Conservation (phyloP, 495 filamentous ascomycete genomes). For the Hypoxylon trugodes region DNA sequence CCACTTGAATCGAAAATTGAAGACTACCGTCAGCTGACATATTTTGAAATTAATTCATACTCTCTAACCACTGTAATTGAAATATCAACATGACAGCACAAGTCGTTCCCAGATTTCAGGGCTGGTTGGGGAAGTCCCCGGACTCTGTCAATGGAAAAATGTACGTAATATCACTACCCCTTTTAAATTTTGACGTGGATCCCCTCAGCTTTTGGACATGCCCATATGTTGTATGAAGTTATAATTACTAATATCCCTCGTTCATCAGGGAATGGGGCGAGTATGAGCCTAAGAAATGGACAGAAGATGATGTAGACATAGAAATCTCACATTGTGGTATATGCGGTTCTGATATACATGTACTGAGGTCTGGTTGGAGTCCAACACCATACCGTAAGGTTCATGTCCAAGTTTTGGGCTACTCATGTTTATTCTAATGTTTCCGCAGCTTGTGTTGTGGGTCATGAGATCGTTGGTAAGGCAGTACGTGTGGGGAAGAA, state of each 20-base stretch:
- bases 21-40: no score
- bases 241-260: neutral
- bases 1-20: no score
- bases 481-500: conserved; percentile 74
- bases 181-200: neutral
- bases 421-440: conserved; percentile 2
- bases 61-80: neutral
- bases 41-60: no score
- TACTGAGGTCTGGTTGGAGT: conserved; percentile 74
- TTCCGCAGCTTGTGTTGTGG: conserved; percentile 40
- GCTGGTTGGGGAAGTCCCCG: conserved; percentile 78
- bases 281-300: conserved; percentile 81
- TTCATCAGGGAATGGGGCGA: conserved; percentile 60
- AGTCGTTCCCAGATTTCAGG: conserved; percentile 65
- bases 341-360: conserved; percentile 82
- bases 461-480: conserved; percentile 78
- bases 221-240: neutral
- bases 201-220: neutral
- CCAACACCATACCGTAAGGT: conserved; percentile 39
- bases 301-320: conserved; percentile 80
- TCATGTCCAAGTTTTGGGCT: neutral
- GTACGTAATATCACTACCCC: conserved; percentile 14
- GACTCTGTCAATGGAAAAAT: conserved; percentile 72
- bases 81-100: conserved; percentile 24
- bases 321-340: conserved; percentile 84